These are phyloP conservation scores for Sophora flavescens DNA, from an alignment of 306 rosid species.

Conservation along the genomic window DNA sequence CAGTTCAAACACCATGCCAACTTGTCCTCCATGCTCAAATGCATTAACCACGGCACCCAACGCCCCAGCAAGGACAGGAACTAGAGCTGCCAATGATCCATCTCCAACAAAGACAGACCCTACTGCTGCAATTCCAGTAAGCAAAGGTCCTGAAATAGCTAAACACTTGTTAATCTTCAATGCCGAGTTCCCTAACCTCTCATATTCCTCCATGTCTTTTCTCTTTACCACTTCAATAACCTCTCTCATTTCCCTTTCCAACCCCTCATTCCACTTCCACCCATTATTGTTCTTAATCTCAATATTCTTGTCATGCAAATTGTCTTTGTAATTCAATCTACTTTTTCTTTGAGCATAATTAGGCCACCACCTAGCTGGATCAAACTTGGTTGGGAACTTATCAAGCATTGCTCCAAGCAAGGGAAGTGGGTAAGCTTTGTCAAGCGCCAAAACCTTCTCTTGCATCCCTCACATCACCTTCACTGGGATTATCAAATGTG, in stretches of 20 bases:
- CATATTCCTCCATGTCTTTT: conserved; percentile 70
- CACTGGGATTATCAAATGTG: too few relatives aligned
- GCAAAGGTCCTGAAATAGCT: conserved; percentile 68
- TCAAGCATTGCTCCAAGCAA: too few relatives aligned
- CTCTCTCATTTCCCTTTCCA: conserved; percentile 67
- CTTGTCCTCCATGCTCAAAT: too few relatives aligned
- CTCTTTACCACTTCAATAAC: conserved; percentile 52
- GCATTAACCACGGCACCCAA: too few relatives aligned
- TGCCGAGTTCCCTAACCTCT: conserved; percentile 60
- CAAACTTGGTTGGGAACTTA: too few relatives aligned
- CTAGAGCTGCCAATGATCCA: conserved; percentile 39
- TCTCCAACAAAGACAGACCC: conserved; percentile 52
- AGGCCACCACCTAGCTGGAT: too few relatives aligned
- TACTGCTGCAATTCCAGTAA: conserved; percentile 64
- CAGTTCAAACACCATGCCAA: too few relatives aligned
- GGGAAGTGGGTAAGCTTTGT: too few relatives aligned
- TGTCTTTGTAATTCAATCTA: not conserved
- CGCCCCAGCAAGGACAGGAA: conserved; percentile 56
- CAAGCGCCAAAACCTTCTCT: too few relatives aligned
- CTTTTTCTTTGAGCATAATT: too few relatives aligned
- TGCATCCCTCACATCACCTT: too few relatives aligned
- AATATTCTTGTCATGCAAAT: not conserved
- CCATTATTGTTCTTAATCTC: conserved; percentile 50
- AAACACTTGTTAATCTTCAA: conserved; percentile 66
- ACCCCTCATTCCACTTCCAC: conserved; percentile 60